Conservation (phyloP, 768 basidiomycete genomes). For the Terana coerulea region DNA sequence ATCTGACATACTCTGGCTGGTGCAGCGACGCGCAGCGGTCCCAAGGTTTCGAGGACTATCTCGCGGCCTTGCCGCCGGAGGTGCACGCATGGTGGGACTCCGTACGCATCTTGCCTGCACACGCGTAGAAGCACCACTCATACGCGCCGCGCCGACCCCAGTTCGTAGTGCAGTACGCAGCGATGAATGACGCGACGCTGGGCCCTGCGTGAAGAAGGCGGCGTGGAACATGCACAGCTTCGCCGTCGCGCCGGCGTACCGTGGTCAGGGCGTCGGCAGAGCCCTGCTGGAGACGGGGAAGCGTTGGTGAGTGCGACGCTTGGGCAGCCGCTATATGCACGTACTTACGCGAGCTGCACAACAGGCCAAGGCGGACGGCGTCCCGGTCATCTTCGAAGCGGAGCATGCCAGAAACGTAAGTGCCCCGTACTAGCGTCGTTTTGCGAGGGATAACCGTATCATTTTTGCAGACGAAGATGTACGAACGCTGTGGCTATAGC, state of each 20-base stretch:
- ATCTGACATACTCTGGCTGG: not conserved
- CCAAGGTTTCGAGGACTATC: not conserved
- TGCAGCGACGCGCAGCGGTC: not conserved
- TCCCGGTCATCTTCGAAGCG: not conserved
- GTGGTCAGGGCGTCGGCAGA: not conserved
- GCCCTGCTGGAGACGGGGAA: not conserved
- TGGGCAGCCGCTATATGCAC: not conserved
- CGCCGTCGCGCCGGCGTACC: not conserved
- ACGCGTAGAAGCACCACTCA: not conserved
- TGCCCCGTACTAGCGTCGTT: not conserved
- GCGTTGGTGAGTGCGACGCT: not conserved
- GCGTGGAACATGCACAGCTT: not conserved
- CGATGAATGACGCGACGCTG: not conserved
- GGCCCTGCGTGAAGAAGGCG: not conserved
- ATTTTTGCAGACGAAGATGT: not conserved
- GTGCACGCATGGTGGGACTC: not conserved
- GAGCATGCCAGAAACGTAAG: not conserved
- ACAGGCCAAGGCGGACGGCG: not conserved
- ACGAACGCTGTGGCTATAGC: not conserved
- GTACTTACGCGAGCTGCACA: too few species aligned
- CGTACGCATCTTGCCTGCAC: not conserved
- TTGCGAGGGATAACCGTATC: not conserved
- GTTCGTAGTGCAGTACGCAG: not conserved
- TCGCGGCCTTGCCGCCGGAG: not conserved
- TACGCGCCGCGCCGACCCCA: not conserved